Evolutionary conservation across 352 stramenopile genomes (phyloP), one percentile per base, ranked within the genome.

Genomic region (Hyaloperonospora brassicae): DNA sequence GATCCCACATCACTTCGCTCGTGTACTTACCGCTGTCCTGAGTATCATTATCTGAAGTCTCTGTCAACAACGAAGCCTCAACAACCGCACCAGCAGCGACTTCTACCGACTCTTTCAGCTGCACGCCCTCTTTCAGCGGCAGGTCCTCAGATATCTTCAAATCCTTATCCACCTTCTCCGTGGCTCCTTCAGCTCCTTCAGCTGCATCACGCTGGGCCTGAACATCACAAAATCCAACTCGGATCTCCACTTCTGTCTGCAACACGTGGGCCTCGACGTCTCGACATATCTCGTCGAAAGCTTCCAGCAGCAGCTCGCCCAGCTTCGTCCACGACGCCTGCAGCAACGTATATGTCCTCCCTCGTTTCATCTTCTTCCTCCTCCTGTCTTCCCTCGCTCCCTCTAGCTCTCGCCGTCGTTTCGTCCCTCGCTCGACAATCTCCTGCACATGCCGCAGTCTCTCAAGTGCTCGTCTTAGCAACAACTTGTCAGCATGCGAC

Each of bases 221-320:
- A 7, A 13, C 5, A 13, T 69, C 56, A 22, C 66, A 30, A 58
- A 55, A 62, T 11, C 22, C 47, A 23, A 61, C 48, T 0, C 53
- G 50, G 30, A 84, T 76, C n/a, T 63, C 35, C 23, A 76, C 51
- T 8, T 41, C 39, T 3, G 57, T 62, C 34, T 55, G 56, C 24
- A 59, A 11, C 7, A 64, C 61, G 44, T 66, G 36, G 13, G 43
- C 51, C 0, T 56, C 42, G 23, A 55, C 42, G 31, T 72, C 64
- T n/a, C 58, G 70, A 24, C 64, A 68, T 10, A 64, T 66, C 5
- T 89, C 79, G 25, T 89, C 76, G 50, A 80, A 86, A 1, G 73
- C 73, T 57, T 84, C 64, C 14, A 89, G 57, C 34, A 89, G 54
- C 8, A 89, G 36, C 58, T 83, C 76, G 1, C 79, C 79, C 2